phyloP scores from a whole-genome alignment of 495 filamentous ascomycete species.

The Daldinia decipiens region DNA sequence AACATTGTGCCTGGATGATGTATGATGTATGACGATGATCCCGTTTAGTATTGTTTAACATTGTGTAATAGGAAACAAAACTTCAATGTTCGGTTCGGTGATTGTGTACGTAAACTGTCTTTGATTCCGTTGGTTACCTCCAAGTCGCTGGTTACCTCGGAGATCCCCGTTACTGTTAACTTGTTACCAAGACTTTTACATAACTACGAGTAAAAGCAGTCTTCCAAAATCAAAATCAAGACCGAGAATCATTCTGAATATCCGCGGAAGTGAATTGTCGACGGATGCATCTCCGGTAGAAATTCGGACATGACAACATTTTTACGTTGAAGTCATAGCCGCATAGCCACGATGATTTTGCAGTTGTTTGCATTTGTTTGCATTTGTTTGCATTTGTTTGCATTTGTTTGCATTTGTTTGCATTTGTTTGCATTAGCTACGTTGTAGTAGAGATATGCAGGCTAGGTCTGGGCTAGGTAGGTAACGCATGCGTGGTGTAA shows the following conservation, averaged over 20 bases:
- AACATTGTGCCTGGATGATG: constrained; percentile 19
- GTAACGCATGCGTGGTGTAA: constrained; percentile 26
- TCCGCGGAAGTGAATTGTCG: constrained; percentile 18
- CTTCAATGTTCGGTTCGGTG: neutral
- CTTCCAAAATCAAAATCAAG: constrained; percentile 1
- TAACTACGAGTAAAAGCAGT: constrained; percentile 8
- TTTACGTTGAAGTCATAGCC: constrained; percentile 25
- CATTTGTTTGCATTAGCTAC: neutral
- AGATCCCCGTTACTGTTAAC: constrained; percentile 4
- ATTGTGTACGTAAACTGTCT: constrained; percentile 4
- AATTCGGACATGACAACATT: constrained; percentile 17
- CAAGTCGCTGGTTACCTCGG: constrained; percentile 1
- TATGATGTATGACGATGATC: constrained; percentile 4
- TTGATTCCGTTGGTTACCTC: constrained; percentile 34
- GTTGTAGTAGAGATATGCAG: constrained; percentile 8
- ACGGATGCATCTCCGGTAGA: constrained; percentile 17
- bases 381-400: neutral
- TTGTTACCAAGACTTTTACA: constrained; percentile 1
- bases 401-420: neutral
- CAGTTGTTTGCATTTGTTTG: neutral
- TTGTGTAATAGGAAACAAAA: constrained; percentile 1
- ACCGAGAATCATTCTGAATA: constrained; percentile 12
- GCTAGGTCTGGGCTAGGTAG: too few relatives aligned
- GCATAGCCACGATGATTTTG: constrained; percentile 9
- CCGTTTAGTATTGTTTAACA: neutral